Percentiles rank a stretch among this genome's conserved stretches.
Conservation (phyloP, 441 rosid genomes). For the Erodium trifolium region DNA sequence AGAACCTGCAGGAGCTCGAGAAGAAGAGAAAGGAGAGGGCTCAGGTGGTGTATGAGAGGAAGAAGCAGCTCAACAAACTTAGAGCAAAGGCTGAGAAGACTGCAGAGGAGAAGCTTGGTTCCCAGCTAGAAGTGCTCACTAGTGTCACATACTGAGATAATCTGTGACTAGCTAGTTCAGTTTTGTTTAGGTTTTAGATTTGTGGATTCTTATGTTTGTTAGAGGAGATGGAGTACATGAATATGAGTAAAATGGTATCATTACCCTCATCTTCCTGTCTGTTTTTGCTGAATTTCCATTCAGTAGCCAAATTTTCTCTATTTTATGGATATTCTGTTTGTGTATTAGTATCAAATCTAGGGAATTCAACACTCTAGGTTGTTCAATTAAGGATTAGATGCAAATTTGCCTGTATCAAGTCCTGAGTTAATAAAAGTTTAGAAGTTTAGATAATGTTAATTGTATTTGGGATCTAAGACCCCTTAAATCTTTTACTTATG, state of each 20-base stretch:
- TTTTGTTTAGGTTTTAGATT: not conserved
- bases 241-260: not conserved
- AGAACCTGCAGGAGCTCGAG: constrained; percentile 50
- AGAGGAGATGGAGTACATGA: not conserved
- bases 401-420: too few species aligned
- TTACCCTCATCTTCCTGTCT: not conserved
- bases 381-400: too few species aligned
- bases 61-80: constrained; percentile 65
- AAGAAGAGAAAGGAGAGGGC: constrained; percentile 67
- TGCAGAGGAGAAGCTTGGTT: constrained; percentile 70
- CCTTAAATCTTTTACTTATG: too few species aligned
- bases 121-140: constrained; percentile 54
- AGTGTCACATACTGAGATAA: constrained; percentile 48
- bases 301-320: too few species aligned
- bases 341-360: too few species aligned
- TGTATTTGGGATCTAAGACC: too few species aligned
- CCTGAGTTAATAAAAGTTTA: too few species aligned
- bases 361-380: too few species aligned
- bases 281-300: too few species aligned
- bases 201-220: not conserved
- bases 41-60: constrained; percentile 52
- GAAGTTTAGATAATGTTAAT: too few species aligned
- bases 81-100: constrained; percentile 57
- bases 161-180: not conserved
- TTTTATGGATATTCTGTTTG: too few species aligned